These are phyloP conservation scores for Besnoitia besnoiti DNA, from an alignment of 169 alveolate genomes.

Conservation along the genomic window DNA sequence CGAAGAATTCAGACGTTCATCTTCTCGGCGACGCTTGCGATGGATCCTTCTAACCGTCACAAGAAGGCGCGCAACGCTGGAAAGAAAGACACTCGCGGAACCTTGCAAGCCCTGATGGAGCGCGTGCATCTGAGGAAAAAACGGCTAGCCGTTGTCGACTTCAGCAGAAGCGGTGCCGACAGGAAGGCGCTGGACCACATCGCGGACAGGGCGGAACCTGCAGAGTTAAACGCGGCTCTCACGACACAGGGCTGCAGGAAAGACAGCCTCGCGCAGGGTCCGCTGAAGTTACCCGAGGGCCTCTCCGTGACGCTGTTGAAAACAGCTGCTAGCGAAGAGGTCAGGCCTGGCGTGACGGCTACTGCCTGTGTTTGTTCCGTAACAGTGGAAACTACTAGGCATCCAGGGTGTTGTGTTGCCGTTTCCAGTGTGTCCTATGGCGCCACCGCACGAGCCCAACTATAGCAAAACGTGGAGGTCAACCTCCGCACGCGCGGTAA, in stretches of 20 bases:
- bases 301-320: neutral
- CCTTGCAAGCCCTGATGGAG: constrained; percentile 24
- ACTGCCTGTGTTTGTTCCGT: no score
- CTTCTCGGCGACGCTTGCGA: constrained; percentile 42
- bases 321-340: constrained; percentile 3
- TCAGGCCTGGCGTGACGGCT: neutral
- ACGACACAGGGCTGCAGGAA: neutral
- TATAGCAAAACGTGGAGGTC: no score
- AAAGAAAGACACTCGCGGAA: neutral
- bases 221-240: neutral
- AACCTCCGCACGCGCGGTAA: no score
- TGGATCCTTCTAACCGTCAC: neutral
- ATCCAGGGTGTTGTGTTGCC: no score
- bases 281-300: constrained; percentile 12
- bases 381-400: no score
- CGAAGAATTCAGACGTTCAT: constrained; percentile 10
- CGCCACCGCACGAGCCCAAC: no score
- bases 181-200: neutral
- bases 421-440: no score
- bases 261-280: neutral
- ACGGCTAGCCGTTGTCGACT: neutral
- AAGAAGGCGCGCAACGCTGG: neutral
- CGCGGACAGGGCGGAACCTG: neutral
- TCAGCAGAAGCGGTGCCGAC: neutral
- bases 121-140: neutral